Percentiles rank a stretch among this genome's conserved stretches.
Evolutionary conservation across 768 basidiomycete species (phyloP).

Genomic region (Boletus subcaerulescens): DNA sequence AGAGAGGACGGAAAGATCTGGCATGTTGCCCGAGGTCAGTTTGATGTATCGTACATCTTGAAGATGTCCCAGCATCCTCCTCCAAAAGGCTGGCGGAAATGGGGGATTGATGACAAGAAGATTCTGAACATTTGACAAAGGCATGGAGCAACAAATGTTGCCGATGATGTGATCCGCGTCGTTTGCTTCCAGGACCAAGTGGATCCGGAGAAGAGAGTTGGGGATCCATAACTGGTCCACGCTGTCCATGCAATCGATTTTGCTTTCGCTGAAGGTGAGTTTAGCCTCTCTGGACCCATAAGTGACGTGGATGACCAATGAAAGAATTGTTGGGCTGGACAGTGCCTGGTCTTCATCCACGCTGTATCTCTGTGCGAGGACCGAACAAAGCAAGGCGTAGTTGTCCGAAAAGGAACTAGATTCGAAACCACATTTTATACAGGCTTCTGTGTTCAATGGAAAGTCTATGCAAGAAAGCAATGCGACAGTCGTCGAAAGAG

Average conservation of each 20-base stretch:
- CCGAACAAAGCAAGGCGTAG: background rate
- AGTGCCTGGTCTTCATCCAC: too few species aligned
- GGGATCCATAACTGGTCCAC: background rate
- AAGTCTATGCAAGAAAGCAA: too few species aligned
- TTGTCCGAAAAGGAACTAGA: too few species aligned
- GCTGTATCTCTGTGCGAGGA: background rate
- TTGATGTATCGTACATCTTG: background rate
- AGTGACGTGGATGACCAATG: background rate
- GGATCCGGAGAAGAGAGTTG: background rate
- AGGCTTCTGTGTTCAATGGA: too few species aligned
- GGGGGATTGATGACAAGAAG: background rate
- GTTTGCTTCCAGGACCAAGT: background rate
- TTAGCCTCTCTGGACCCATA: too few species aligned
- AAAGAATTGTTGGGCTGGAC: background rate
- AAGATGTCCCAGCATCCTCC: background rate
- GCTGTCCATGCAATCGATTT: background rate
- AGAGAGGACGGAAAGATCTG: background rate
- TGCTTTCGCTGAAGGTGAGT: background rate
- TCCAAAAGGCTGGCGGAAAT: conserved; percentile 1
- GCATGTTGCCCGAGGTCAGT: background rate
- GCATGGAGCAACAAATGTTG: background rate
- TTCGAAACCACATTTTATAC: too few species aligned
- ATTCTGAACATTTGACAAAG: background rate
- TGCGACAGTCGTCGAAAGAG: too few species aligned
- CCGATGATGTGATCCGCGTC: background rate